Evolutionary conservation across 768 basidiomycete species (phyloP), one percentile per base, ranked within the genome.

Genomic region (Paxillus ammoniavirescens): DNA sequence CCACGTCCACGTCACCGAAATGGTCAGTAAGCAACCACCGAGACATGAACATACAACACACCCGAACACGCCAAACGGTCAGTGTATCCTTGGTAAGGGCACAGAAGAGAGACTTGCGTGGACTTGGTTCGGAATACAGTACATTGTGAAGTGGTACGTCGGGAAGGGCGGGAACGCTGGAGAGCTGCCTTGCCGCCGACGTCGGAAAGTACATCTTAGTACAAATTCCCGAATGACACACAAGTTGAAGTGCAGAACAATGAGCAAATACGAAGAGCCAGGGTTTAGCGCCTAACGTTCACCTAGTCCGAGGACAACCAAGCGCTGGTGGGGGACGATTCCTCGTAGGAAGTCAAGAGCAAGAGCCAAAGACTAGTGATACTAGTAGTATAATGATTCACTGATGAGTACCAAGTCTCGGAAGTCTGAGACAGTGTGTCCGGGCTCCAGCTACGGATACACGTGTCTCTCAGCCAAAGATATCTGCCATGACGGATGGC

Each of bases 141-240:
- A 87, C 75, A 28, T 74, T 72, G 63, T 89, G 86, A 48, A 77
- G 70, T 13, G 80, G 75, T 43, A 80, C 69, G 56, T 86, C 82
- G 28, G 87, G 84, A 33, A 90, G 73, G n/a, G 82, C 77, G 35
- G 90, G 89, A 18, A 78, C 77, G 15, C 83, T 82, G 15, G 85
- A 84, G 40, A 93, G 77, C 64, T 84, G 88, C 63, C 81, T 76
- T 28, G 91, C 88, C 41, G 88, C 83, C 35, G 87, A 83, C 23
- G 88, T 92, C 53, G 89, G 91, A 71, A 93, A 93, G 73, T 92
- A 93, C 91, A 93, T 93, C 7, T 41, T 17, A n/a, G n/a, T n/a
- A 21, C 49, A 26, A 49, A 30, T 37, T 47, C 21, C 7, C 13
- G 5, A 17, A 47, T 42, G 38, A 10, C 35, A 44, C 42, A 14